Percentiles rank a stretch among this genome's conserved stretches.
Conservation (phyloP, 169 alveolate genomes). For the Plasmodium gallinaceum region DNA sequence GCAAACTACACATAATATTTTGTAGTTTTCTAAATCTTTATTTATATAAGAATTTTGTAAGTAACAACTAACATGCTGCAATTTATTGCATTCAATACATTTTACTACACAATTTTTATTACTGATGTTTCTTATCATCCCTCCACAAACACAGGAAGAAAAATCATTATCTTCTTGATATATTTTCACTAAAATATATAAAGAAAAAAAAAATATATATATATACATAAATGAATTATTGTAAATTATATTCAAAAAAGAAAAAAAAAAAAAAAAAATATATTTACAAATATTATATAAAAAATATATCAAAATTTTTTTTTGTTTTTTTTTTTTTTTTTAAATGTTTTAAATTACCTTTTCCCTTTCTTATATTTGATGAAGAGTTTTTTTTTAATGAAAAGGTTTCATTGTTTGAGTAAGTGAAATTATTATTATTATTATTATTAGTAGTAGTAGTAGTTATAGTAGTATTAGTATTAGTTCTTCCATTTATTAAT, state of each 20-base stretch:
- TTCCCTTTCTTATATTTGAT: constrained; percentile 30
- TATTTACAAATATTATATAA: neutral
- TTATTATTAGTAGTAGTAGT: constrained; percentile 11
- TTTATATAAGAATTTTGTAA: constrained; percentile 43
- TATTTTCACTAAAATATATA: constrained; percentile 20
- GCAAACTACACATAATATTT: constrained; percentile 84
- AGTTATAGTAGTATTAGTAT: neutral
- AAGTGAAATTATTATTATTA: constrained; percentile 11
- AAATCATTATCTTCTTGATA: constrained; percentile 68
- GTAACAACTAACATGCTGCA: constrained; percentile 68
- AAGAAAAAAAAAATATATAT: neutral
- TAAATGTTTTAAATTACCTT: constrained; percentile 16
- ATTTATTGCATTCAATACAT: constrained; percentile 72
- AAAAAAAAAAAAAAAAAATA: neutral
- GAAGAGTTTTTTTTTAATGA: constrained; percentile 21
- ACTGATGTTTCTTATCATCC: constrained; percentile 38
- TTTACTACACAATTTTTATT: constrained; percentile 62
- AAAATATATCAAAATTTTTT: neutral
- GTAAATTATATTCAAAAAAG: neutral
- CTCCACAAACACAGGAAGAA: constrained; percentile 75
- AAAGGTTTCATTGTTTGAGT: constrained; percentile 18
- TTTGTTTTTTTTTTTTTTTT: neutral
- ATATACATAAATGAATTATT: neutral
- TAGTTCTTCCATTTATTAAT: constrained; percentile 24
- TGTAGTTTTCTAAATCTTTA: constrained; percentile 69